Percentiles rank a stretch among this genome's conserved stretches.
phyloP scores from a whole-genome alignment of 305 asterid genomes.

The Solanum chacoense region DNA sequence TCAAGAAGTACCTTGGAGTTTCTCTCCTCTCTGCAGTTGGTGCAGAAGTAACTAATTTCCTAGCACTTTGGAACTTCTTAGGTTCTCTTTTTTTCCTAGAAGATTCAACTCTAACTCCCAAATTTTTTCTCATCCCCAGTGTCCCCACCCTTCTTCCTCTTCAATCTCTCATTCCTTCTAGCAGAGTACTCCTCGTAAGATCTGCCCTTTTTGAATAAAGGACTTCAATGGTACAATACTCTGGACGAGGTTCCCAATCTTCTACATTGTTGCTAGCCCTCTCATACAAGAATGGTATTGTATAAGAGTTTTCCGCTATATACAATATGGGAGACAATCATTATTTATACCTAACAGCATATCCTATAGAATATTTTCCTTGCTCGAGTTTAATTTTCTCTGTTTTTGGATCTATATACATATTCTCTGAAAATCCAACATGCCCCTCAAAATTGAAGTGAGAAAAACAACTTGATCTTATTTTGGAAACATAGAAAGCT shows the following conservation, averaged over 20 bases:
- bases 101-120: slow-evolving; percentile 69
- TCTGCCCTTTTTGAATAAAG: slow-evolving; percentile 62
- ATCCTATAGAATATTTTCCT: not conserved
- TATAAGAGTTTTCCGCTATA: not conserved
- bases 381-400: not conserved
- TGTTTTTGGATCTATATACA: not conserved
- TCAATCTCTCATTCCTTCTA: slow-evolving; percentile 74
- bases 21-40: slow-evolving; percentile 29
- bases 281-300: slow-evolving; percentile 7
- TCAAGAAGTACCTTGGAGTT: slow-evolving; percentile 47
- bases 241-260: slow-evolving; percentile 38
- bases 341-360: not conserved
- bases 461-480: not conserved
- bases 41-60: slow-evolving; percentile 31
- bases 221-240: slow-evolving; percentile 51
- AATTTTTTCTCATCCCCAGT: slow-evolving; percentile 36
- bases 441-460: not conserved
- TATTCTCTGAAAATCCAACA: not conserved
- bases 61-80: slow-evolving; percentile 26
- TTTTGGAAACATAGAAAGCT: not conserved
- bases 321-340: not conserved
- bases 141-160: slow-evolving; percentile 59
- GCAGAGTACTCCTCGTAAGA: slow-evolving; percentile 66
- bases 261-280: slow-evolving; percentile 18
- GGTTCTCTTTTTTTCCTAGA: slow-evolving; percentile 42